Percentiles rank a stretch among this genome's conserved stretches.
Conservation (phyloP, 148 eudicot genomes). For the Camellia sinensis region DNA sequence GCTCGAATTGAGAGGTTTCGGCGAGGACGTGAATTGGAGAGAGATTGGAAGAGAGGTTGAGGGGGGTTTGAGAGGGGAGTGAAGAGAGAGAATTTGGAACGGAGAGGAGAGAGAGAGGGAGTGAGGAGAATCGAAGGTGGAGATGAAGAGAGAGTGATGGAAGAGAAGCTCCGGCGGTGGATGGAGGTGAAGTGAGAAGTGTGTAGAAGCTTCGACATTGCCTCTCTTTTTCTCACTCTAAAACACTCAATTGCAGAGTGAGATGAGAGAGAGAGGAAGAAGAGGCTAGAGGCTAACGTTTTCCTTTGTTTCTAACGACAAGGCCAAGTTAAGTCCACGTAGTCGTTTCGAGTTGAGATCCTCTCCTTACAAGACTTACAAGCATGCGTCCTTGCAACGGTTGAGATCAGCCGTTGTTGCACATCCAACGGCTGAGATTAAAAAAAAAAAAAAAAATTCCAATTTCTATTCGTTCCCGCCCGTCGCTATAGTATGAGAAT, state of each 20-base stretch:
- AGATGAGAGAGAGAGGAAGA: background rate
- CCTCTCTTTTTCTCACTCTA: background rate
- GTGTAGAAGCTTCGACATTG: slow-evolving; percentile 41
- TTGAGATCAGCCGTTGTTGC: too few species aligned
- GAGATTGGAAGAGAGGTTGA: background rate
- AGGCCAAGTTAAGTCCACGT: background rate
- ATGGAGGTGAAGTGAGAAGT: slow-evolving; percentile 23
- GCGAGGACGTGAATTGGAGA: background rate
- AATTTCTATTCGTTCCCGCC: too few species aligned
- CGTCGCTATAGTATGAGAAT: too few species aligned
- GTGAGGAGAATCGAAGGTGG: slow-evolving; percentile 15
- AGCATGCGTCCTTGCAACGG: too few species aligned
- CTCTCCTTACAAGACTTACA: too few species aligned
- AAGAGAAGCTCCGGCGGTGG: slow-evolving; percentile 28
- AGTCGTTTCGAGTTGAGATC: too few species aligned
- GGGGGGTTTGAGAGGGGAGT: background rate
- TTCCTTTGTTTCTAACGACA: background rate
- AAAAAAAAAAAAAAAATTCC: too few species aligned
- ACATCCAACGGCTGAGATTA: too few species aligned
- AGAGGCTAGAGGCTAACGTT: too few species aligned
- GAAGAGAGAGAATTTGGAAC: slow-evolving; percentile 14
- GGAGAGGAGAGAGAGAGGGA: slow-evolving; percentile 10
- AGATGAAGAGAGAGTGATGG: slow-evolving; percentile 12
- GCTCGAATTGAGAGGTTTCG: slow-evolving; percentile 18
- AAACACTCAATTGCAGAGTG: background rate